Base-by-base conservation (phyloP, 192 early-diverging fungal species). In the Endogone sp. region DNA sequence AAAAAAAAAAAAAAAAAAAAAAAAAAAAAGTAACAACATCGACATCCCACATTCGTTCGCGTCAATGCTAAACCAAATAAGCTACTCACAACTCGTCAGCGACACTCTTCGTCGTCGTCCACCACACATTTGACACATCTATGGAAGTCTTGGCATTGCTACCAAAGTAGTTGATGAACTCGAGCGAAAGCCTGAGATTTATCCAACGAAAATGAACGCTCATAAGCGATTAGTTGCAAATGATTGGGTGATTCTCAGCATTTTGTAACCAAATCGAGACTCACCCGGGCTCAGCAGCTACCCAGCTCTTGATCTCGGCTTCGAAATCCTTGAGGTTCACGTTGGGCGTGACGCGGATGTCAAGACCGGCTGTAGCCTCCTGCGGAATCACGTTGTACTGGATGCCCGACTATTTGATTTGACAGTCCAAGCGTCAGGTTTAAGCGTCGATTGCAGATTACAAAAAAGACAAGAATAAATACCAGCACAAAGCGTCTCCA, bases 301-400 rank as follows among this genome's bases (percentile, higher is more conserved):
- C 72, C 67, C 75, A 79, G 44, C 72, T 68, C 37, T 80, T 79
- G 16, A 90, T 6, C 69, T 74, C 68, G 55, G 65, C 57, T 62
- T 83, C 79, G 82, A 95, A 93, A 29, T 74, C 79, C 4, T 69
- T 57, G 66, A 92, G 84, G 78, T 92, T 84, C 21, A 85, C 80
- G 30, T 76, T 72, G 21, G 94, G 92, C 22, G 89, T 81, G 30
- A 94, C 84, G 66, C 92, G 88, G 57, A 93, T 89, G 70, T 94
- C 94, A 64, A 93, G 86, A 9, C 82, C 82, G n/a, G 81, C 87
- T 24, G 69, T 76, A 9, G 87, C 90, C 68, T 74, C 80, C 67
- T 89, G 86, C 2, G 91, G 94, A 21, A 95, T 89, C 0, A 95
- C 91, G 65, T 95, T 95, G 72, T 83, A 81, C 78, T 95, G 93